Evolutionary conservation across 2,329 filamentous ascomycete genomes (phyloP).

Genomic region (Tolypocladium sp.): DNA sequence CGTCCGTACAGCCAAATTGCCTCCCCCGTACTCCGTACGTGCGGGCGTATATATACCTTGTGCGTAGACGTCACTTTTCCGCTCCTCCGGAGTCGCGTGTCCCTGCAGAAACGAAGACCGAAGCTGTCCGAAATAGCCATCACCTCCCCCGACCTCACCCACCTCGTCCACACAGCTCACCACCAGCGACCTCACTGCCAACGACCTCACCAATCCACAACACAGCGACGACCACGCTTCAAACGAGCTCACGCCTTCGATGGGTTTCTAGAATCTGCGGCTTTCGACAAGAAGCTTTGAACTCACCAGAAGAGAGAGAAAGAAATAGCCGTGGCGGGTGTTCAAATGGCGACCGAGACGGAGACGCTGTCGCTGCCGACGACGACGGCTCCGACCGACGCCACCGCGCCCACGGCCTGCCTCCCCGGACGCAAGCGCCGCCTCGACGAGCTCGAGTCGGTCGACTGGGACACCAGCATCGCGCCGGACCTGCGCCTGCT

Average conservation of each 20-base stretch:
- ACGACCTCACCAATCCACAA: background rate
- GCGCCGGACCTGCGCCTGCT: slow-evolving; percentile 6
- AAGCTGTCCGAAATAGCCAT: background rate
- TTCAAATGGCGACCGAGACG: slow-evolving; percentile 20
- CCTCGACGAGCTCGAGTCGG: slow-evolving; percentile 6
- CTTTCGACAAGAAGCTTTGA: background rate
- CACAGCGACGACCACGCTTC: background rate
- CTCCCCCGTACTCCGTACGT: background rate
- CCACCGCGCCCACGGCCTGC: slow-evolving; percentile 16
- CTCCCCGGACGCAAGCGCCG: slow-evolving; percentile 2
- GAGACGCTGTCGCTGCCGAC: slow-evolving; percentile 21
- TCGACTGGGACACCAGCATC: slow-evolving; percentile 21
- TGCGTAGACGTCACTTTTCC: background rate
- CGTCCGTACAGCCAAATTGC: background rate
- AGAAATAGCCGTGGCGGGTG: background rate
- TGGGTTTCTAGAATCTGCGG: background rate
- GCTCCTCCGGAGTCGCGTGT: background rate
- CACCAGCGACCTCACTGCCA: background rate
- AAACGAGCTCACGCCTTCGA: background rate
- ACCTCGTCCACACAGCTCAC: background rate
- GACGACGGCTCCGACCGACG: slow-evolving; percentile 20
- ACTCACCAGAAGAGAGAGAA: background rate
- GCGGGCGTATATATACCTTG: background rate
- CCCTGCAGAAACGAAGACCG: background rate
- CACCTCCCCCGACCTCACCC: background rate